Percentiles rank a stretch among this genome's conserved stretches.
Conservation (phyloP, 306 rosid species). For the Lathyrus tuberosus region DNA sequence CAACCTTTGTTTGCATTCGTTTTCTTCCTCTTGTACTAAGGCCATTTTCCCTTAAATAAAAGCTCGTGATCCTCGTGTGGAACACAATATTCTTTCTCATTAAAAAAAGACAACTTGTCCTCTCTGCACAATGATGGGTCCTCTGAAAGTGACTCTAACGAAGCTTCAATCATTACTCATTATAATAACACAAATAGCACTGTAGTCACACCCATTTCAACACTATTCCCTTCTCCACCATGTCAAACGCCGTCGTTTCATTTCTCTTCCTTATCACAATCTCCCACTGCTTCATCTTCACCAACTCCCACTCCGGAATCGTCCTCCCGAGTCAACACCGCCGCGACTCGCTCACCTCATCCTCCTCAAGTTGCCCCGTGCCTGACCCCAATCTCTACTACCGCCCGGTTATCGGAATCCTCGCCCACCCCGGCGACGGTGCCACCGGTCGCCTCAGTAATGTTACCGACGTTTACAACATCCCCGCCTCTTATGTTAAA, state of each 20-base stretch:
- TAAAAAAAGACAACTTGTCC: too few species aligned
- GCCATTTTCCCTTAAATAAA: too few species aligned
- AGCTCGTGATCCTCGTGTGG: too few species aligned
- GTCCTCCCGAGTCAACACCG: constrained; percentile 54
- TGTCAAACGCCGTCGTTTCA: constrained; percentile 33
- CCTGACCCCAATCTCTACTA: constrained; percentile 57
- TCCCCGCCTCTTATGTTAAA: constrained; percentile 88
- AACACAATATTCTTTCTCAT: too few species aligned
- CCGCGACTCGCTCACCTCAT: constrained; percentile 33
- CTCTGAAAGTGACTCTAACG: too few species aligned
- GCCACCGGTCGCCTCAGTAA: constrained; percentile 72
- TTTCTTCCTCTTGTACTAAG: too few species aligned
- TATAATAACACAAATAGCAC: too few species aligned
- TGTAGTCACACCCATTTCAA: too few species aligned
- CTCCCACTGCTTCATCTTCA: constrained; percentile 33
- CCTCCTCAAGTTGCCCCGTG: constrained; percentile 42
- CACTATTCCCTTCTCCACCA: constrained; percentile 14
- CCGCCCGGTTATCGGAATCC: constrained; percentile 81
- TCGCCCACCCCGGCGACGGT: constrained; percentile 87
- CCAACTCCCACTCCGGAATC: constrained; percentile 42
- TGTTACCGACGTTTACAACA: constrained; percentile 61
- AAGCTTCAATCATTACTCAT: too few species aligned
- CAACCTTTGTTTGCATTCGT: too few species aligned
- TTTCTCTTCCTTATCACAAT: constrained; percentile 41
- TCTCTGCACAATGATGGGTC: too few species aligned